A percentile compares a stretch with the other conserved stretches of the same genome.
Evolutionary conservation across 2,329 filamentous ascomycete genomes (phyloP).

Genomic region (Ceratocystis smalleyi): DNA sequence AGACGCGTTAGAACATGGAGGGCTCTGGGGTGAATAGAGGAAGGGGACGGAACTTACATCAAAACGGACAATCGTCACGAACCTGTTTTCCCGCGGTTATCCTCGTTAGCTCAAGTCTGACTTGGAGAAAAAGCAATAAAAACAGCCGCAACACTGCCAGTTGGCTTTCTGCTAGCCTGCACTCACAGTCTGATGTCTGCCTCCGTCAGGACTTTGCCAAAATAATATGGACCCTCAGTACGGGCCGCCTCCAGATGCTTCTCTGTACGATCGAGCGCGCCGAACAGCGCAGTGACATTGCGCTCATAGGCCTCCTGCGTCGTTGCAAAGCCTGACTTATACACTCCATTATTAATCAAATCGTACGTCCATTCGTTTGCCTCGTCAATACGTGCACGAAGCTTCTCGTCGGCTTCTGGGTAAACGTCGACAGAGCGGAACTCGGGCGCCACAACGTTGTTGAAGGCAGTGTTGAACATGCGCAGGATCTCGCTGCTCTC

Average conservation of each 20-base stretch:
- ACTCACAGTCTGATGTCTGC: conserved; percentile 57
- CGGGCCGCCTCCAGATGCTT: conserved; percentile 40
- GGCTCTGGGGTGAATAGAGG: not conserved
- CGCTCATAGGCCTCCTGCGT: conserved; percentile 69
- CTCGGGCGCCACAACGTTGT: conserved; percentile 48
- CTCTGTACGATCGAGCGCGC: conserved; percentile 62
- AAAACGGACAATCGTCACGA: conserved; percentile 56
- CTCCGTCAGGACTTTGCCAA: conserved; percentile 63
- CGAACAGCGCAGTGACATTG: conserved; percentile 56
- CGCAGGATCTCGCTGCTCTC: conserved; percentile 86
- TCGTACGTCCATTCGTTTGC: conserved; percentile 71
- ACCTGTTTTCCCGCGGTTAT: conserved; percentile 26
- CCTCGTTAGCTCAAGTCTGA: not conserved
- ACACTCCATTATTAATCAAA: conserved; percentile 54
- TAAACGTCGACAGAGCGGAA: conserved; percentile 50
- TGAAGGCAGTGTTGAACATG: conserved; percentile 68
- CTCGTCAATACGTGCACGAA: conserved; percentile 57
- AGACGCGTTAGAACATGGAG: not conserved
- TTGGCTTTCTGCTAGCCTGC: not conserved
- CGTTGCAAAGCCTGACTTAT: conserved; percentile 69
- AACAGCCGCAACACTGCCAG: not conserved
- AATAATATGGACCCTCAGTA: conserved; percentile 50
- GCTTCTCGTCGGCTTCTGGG: conserved; percentile 33
- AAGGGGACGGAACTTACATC: conserved; percentile 32
- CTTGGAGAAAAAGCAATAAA: too few relatives aligned